Evolutionary conservation across 1,284 basidiomycete species (phyloP).

Genomic region (Trametes polyzona): DNA sequence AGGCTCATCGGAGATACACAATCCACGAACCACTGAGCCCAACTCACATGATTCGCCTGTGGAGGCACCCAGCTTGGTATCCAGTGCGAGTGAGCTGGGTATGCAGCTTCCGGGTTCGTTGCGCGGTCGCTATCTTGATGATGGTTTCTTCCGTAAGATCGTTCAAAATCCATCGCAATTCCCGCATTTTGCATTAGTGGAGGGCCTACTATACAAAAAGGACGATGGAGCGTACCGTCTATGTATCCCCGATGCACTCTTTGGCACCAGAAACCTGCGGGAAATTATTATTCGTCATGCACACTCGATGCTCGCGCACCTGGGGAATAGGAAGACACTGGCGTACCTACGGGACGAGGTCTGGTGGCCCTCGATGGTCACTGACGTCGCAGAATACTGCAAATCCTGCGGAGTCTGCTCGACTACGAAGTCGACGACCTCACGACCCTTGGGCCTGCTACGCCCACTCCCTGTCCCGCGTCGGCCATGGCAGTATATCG

Average conservation of each 20-base stretch:
- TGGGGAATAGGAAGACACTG: slow-evolving; percentile 34
- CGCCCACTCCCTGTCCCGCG: slow-evolving; percentile 27
- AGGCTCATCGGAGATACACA: no score
- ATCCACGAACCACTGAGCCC: no score
- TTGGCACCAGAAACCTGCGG: slow-evolving; percentile 19
- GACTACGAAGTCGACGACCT: slow-evolving; percentile 28
- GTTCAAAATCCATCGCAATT: not conserved
- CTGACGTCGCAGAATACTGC: slow-evolving; percentile 32
- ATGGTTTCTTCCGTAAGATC: slow-evolving; percentile 15
- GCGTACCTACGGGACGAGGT: slow-evolving; percentile 32
- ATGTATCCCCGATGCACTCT: slow-evolving; percentile 31
- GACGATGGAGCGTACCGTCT: not conserved
- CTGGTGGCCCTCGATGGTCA: slow-evolving; percentile 36
- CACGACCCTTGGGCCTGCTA: slow-evolving; percentile 31
- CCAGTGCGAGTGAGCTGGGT: not conserved
- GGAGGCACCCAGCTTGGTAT: not conserved
- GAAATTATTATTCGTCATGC: slow-evolving; percentile 34
- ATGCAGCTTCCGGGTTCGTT: slow-evolving; percentile 1
- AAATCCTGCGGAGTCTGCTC: slow-evolving; percentile 31
- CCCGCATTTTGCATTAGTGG: not conserved
- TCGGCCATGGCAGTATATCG: slow-evolving; percentile 36
- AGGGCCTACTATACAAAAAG: slow-evolving; percentile 3
- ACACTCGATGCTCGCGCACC: slow-evolving; percentile 36
- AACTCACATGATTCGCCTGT: no score
- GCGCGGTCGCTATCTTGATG: slow-evolving; percentile 7